phyloP scores from a whole-genome alignment of 2,329 filamentous ascomycete genomes.

The Ascochyta lentis region DNA sequence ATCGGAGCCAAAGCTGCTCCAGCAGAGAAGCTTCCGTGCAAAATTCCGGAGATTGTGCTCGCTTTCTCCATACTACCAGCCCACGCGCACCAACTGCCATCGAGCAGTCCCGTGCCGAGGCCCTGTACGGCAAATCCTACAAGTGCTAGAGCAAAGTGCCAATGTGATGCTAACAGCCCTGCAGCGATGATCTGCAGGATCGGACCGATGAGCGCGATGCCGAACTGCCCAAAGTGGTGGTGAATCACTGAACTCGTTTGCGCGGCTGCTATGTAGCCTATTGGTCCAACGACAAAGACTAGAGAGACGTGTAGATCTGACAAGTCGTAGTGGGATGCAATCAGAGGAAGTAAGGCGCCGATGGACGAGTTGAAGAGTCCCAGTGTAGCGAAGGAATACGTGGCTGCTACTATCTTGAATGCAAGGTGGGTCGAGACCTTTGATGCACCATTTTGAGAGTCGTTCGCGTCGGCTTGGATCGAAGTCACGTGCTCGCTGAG shows the following conservation, averaged over 20 bases:
- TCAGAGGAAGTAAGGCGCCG: constrained; percentile 47
- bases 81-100: constrained; percentile 57
- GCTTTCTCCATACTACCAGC: constrained; percentile 50
- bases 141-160: constrained; percentile 44
- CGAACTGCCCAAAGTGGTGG: constrained; percentile 50
- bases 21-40: constrained; percentile 52
- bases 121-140: constrained; percentile 42
- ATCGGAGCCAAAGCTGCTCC: constrained; percentile 51
- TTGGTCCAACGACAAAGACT: constrained; percentile 53
- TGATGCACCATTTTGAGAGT: neutral
- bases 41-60: constrained; percentile 50
- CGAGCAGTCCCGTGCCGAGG: constrained; percentile 52
- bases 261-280: constrained; percentile 55
- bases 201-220: constrained; percentile 52
- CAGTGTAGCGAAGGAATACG: constrained; percentile 65
- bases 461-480: neutral
- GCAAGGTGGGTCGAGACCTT: neutral
- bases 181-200: constrained; percentile 47
- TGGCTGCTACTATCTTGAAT: constrained; percentile 59
- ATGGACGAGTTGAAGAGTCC: constrained; percentile 48
- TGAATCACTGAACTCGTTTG: constrained; percentile 52
- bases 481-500: neutral
- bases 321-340: constrained; percentile 52
- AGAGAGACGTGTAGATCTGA: constrained; percentile 54
- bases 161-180: constrained; percentile 34